Conservation (phyloP, 2,329 filamentous ascomycete species). For the Penicillium sp. region DNA sequence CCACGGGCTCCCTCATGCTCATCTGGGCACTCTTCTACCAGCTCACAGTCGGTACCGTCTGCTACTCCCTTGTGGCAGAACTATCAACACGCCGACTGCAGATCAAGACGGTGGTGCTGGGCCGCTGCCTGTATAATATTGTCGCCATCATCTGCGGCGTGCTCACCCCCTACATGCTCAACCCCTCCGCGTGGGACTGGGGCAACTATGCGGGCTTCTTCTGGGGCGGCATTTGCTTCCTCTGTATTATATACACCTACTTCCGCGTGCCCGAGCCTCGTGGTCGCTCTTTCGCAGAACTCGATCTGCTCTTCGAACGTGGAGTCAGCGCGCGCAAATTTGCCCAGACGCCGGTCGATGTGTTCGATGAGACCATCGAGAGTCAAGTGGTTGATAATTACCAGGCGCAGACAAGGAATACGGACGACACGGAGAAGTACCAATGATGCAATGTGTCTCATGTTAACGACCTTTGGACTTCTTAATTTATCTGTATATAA, state of each 20-base stretch:
- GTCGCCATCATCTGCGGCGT: constrained; percentile 77
- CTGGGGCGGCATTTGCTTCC: constrained; percentile 75
- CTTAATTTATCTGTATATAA: constrained; percentile 9
- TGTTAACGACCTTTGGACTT: constrained; percentile 13
- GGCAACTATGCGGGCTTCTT: constrained; percentile 83
- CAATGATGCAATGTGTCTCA: constrained; percentile 20
- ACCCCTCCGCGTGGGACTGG: constrained; percentile 83
- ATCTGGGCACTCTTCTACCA: constrained; percentile 80
- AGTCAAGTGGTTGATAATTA: constrained; percentile 28
- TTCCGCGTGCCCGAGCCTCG: constrained; percentile 76
- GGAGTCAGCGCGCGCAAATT: constrained; percentile 69
- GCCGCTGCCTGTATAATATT: constrained; percentile 74
- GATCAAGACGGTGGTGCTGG: constrained; percentile 87
- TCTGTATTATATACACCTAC: constrained; percentile 75
- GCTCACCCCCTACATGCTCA: constrained; percentile 88
- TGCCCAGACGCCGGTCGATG: constrained; percentile 53
- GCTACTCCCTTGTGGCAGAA: constrained; percentile 83
- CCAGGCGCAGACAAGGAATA: constrained; percentile 45
- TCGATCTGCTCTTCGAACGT: constrained; percentile 78
- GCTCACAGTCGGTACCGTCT: constrained; percentile 80
- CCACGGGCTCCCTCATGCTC: constrained; percentile 81
- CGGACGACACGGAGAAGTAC: constrained; percentile 53
- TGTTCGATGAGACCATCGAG: constrained; percentile 46
- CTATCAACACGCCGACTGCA: constrained; percentile 75
- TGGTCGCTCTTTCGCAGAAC: constrained; percentile 77